These are phyloP conservation scores for Ananas comosus DNA, from an alignment of 176 grass and related monocot species.

Conservation along the genomic window DNA sequence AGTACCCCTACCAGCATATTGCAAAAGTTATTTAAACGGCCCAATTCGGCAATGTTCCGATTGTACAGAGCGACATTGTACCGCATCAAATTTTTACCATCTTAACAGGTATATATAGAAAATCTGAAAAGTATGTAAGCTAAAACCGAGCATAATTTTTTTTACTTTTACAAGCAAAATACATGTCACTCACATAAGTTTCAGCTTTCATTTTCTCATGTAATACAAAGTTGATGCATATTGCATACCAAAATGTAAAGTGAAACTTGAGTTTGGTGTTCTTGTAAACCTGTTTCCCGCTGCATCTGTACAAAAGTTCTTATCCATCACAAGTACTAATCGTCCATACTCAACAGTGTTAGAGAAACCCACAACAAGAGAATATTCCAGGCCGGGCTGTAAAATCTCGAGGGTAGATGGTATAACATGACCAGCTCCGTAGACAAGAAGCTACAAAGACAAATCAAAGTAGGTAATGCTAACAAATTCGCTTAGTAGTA, in stretches of 20 bases:
- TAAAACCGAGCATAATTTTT: not conserved
- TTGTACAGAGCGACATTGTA: too few relatives aligned
- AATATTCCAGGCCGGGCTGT: conserved; percentile 38
- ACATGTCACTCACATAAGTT: not conserved
- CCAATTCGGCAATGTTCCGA: too few relatives aligned
- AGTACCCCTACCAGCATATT: too few relatives aligned
- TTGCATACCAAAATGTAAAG: conserved; percentile 59
- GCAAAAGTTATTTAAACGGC: too few relatives aligned
- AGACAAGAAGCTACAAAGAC: conserved; percentile 55
- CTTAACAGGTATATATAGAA: too few relatives aligned
- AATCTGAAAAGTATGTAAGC: too few relatives aligned
- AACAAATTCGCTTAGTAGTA: conserved; percentile 2
- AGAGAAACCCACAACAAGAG: conserved; percentile 39
- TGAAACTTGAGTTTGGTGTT: conserved; percentile 67
- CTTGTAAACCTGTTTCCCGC: conserved; percentile 66
- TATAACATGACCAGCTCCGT: conserved; percentile 52
- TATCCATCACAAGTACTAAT: conserved; percentile 63
- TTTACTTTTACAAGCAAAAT: not conserved
- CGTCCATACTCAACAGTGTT: conserved; percentile 49
- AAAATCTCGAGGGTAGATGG: conserved; percentile 61
- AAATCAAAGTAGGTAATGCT: not conserved
- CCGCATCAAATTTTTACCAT: too few relatives aligned
- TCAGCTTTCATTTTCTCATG: not conserved
- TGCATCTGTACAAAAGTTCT: conserved; percentile 55
- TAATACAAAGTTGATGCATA: conserved; percentile 3